Evolutionary conservation across 352 stramenopile species (phyloP).

Genomic region (Globisporangium emineosum): DNA sequence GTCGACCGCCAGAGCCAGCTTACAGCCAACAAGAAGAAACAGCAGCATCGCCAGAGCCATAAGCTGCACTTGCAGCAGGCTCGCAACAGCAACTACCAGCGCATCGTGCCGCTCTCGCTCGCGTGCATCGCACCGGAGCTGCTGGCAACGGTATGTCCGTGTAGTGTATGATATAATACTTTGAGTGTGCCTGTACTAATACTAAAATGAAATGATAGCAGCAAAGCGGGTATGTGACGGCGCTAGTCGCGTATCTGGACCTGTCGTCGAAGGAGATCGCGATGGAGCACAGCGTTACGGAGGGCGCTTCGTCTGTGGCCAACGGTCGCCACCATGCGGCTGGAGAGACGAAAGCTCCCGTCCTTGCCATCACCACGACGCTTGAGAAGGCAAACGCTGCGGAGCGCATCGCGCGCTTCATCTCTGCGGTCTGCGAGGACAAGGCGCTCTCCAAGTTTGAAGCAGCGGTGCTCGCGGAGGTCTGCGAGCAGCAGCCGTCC

Average conservation of each 20-base stretch:
- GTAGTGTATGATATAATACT: not conserved
- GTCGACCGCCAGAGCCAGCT: not conserved
- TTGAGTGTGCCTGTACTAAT: not conserved
- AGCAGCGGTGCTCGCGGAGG: constrained; percentile 33
- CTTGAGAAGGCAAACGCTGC: not conserved
- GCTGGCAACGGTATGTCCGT: constrained; percentile 19
- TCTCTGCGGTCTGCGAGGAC: constrained; percentile 40
- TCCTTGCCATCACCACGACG: not conserved
- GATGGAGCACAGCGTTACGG: not conserved
- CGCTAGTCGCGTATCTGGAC: constrained; percentile 16
- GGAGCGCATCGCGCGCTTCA: constrained; percentile 28
- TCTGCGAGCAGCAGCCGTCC: constrained; percentile 38
- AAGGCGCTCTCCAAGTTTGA: constrained; percentile 43
- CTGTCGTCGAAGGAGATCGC: not conserved
- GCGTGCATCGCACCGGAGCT: constrained; percentile 49
- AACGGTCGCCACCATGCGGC: not conserved
- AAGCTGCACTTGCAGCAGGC: not conserved
- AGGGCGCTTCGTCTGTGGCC: not conserved
- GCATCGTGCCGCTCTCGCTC: constrained; percentile 59
- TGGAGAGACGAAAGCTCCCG: not conserved
- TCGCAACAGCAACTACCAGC: constrained; percentile 6
- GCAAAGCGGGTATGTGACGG: constrained; percentile 22
- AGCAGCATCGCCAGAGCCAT: constrained; percentile 3
- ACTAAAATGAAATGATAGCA: not conserved
- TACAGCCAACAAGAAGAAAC: not conserved